phyloP scores from a whole-genome alignment of 2,329 filamentous ascomycete genomes.

The Metarhizium album region DNA sequence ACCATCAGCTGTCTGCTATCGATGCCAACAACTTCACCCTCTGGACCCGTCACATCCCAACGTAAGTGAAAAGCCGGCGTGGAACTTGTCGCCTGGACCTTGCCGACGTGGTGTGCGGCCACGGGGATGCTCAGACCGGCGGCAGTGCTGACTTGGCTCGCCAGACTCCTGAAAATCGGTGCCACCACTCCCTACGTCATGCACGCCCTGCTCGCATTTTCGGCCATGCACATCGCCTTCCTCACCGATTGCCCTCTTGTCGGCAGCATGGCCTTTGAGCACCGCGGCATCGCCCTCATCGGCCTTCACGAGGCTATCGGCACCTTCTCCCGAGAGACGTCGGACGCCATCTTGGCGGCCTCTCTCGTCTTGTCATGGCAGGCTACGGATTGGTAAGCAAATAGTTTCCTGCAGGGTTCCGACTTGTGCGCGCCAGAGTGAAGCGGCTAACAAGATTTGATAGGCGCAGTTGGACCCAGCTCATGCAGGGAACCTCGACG shows the following conservation, averaged over 20 bases:
- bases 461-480: conserved; percentile 85
- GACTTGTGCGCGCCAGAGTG: not conserved
- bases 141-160: not conserved
- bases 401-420: conserved; percentile 1
- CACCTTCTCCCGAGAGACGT: conserved; percentile 73
- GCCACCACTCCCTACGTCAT: conserved; percentile 80
- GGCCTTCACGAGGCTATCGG: conserved; percentile 82
- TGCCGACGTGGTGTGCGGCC: not conserved
- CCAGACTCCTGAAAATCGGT: conserved; percentile 56
- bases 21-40: conserved; percentile 77
- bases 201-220: conserved; percentile 84
- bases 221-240: conserved; percentile 89
- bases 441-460: conserved; percentile 20
- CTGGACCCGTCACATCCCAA: conserved; percentile 88
- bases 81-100: not conserved
- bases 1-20: conserved; percentile 66
- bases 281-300: conserved; percentile 75
- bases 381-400: conserved; percentile 78
- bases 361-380: conserved; percentile 94
- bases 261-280: conserved; percentile 79
- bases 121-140: too few species aligned
- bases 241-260: conserved; percentile 77
- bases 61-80: conserved; percentile 45
- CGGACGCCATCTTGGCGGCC: conserved; percentile 82
- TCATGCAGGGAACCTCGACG: conserved; percentile 84